Base-by-base conservation (phyloP, 2,329 filamentous ascomycete genomes). In the Fusarium chlamydosporum region DNA sequence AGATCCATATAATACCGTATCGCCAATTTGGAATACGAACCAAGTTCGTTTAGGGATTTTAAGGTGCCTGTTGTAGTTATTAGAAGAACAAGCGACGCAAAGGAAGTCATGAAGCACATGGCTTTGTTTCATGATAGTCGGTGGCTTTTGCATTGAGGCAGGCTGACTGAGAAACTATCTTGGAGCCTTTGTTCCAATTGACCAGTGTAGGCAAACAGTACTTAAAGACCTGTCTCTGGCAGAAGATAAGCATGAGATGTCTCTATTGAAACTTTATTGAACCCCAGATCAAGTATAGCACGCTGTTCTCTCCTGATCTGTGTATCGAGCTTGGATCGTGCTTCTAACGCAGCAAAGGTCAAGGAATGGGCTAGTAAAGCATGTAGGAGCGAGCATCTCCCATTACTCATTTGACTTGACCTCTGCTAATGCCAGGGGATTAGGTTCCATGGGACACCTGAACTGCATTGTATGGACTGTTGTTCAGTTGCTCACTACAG, bases 181-280 rank as follows among this genome's bases (percentile, higher is more conserved):
- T 20, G n/a, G 4, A 31, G 37, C 31, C 27, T 34, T 34, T 57
- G 58, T 33, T 29, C 13, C 33, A 29, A 48, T 43, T 34, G 15
- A 42, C 11, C 27, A 26, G 20, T 9, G 6, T 10, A 38, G 12
- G 7, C 35, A 48, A 56, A 63, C 33, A 35, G 18, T 51, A 26
- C 13, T 4, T 20, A n/a, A 15, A 35, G 31, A 40, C 10, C 18
- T 18, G 26, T 8, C 4, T n/a, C 33, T 27, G 11, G 33, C n/a
- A 18, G 11, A 18, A 18, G 1, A 20, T 13, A 12, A 23, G 35
- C 11, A 20, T 3, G 15, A 33, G 3, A 4, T 27, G 5, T 33
- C 31, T 42, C 26, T 64, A 57, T 57, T 48, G 37, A 50, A 47
- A n/a, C 18, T 35, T 51, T 57, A 63, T 63, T 63, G 50, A 63